Evolutionary conservation across 495 filamentous ascomycete species (phyloP).

Genomic region (Talaromyces thailandensis): DNA sequence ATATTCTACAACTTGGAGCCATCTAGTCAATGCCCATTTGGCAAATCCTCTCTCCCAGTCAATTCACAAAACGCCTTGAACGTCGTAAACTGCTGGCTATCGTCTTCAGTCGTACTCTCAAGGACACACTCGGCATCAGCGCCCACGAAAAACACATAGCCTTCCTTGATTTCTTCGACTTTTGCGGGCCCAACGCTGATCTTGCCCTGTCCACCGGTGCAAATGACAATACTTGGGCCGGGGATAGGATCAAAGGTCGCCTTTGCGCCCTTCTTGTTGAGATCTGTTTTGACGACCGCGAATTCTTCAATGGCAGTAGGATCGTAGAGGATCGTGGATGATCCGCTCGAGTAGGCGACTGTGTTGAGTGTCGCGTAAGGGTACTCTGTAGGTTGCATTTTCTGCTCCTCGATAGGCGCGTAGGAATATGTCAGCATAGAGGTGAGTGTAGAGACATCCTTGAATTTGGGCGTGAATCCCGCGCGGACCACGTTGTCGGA

Average conservation of each 20-base stretch:
- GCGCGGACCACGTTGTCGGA: conserved; percentile 97
- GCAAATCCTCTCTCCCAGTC: conserved; percentile 42
- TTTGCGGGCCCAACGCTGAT: conserved; percentile 73
- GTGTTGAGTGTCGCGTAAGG: conserved; percentile 73
- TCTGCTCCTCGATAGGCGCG: conserved; percentile 87
- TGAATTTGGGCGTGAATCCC: conserved; percentile 96
- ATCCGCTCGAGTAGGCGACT: conserved; percentile 65
- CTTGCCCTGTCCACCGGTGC: conserved; percentile 69
- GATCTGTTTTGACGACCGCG: conserved; percentile 71
- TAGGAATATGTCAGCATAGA: conserved; percentile 90
- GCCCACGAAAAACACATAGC: conserved; percentile 87
- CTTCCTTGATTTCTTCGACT: conserved; percentile 63
- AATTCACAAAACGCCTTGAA: conserved; percentile 97
- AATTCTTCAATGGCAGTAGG: conserved; percentile 91
- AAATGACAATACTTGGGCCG: conserved; percentile 88
- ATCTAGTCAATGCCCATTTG: conserved; percentile 25
- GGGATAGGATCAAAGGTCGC: conserved; percentile 78
- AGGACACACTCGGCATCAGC: conserved; percentile 78
- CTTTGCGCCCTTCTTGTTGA: conserved; percentile 63
- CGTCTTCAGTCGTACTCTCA: conserved; percentile 51
- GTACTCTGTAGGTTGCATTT: conserved; percentile 78
- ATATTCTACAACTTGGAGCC: neutral
- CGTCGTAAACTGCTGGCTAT: conserved; percentile 59
- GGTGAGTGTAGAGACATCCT: conserved; percentile 87
- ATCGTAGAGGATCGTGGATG: conserved; percentile 67